A percentile compares a stretch with the other conserved stretches of the same genome.
Conservation (phyloP, 805 yeast species). For the Sporopachydermia quercuum region DNA sequence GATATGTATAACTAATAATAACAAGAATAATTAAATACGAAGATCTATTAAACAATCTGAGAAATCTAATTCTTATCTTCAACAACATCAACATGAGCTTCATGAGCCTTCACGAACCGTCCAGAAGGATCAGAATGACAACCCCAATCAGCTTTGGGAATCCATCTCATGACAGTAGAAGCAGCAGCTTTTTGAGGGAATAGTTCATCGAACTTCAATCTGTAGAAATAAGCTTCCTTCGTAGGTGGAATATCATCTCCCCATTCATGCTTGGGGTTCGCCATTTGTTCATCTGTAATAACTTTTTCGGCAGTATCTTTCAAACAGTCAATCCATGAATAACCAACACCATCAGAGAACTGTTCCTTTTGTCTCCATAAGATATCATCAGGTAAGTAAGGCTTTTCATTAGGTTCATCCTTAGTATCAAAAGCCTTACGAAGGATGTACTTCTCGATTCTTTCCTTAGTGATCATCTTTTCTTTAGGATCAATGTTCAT, state of each 20-base stretch:
- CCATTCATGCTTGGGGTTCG: constrained; percentile 90
- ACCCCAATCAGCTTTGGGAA: constrained; percentile 99
- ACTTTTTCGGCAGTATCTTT: constrained; percentile 87
- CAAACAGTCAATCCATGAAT: constrained; percentile 97
- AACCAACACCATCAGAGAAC: constrained; percentile 98
- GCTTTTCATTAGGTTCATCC: constrained; percentile 61
- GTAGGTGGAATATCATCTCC: constrained; percentile 90
- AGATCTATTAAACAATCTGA: no score
- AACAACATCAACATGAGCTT: no score
- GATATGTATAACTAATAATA: no score
- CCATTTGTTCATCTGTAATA: constrained; percentile 81
- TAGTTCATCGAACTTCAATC: constrained; percentile 87
- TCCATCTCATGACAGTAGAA: constrained; percentile 96
- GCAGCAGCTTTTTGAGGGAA: constrained; percentile 91
- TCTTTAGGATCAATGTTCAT: constrained; percentile 93
- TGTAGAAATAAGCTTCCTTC: constrained; percentile 98
- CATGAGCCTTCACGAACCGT: constrained; percentile 87
- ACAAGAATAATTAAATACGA: no score
- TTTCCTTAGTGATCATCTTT: constrained; percentile 68
- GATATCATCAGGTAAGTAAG: constrained; percentile 92
- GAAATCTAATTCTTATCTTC: no score
- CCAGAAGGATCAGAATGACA: constrained; percentile 98
- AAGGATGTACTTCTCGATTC: constrained; percentile 86
- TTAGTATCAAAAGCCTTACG: constrained; percentile 93
- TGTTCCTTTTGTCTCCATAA: constrained; percentile 99